Percentiles rank a stretch among this genome's conserved stretches.
These are phyloP conservation scores for Quercus phellos DNA, from an alignment of 331 rosid species.

Conservation along the genomic window DNA sequence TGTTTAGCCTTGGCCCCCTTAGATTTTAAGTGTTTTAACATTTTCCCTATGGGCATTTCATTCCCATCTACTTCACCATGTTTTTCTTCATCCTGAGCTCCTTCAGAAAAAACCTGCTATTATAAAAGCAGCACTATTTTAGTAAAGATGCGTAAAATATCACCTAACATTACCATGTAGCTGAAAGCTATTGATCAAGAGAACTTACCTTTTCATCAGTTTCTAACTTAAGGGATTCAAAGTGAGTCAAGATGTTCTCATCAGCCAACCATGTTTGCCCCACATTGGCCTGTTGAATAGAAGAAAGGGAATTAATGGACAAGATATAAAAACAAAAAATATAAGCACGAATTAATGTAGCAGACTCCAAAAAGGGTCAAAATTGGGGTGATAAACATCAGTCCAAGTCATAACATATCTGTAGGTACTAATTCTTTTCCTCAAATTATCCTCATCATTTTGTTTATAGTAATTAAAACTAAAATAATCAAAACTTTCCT, in stretches of 20 bases:
- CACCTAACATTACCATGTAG: constrained; percentile 13
- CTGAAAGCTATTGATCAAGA: background rate
- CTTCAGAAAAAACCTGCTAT: constrained; percentile 49
- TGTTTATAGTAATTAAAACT: background rate
- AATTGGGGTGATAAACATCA: background rate
- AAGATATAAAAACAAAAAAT: constrained; percentile 1
- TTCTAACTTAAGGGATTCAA: constrained; percentile 82
- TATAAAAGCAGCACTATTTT: constrained; percentile 11
- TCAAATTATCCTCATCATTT: background rate
- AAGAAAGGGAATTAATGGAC: constrained; percentile 23
- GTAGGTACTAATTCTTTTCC: background rate
- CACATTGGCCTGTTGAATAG: constrained; percentile 48
- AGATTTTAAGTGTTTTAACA: constrained; percentile 60
- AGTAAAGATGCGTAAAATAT: constrained; percentile 7
- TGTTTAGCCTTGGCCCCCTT: constrained; percentile 56
- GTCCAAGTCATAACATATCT: background rate
- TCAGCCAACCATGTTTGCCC: constrained; percentile 76
- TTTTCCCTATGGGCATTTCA: constrained; percentile 68
- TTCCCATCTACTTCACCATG: constrained; percentile 54
- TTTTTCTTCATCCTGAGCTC: constrained; percentile 45
- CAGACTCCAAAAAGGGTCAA: background rate
- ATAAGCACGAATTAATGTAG: background rate
- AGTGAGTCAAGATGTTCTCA: constrained; percentile 60
- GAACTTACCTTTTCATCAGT: constrained; percentile 46
- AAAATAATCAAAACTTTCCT: background rate